Base-by-base conservation (phyloP, 2,329 filamentous ascomycete genomes). In the Tolypocladium guangdongense region DNA sequence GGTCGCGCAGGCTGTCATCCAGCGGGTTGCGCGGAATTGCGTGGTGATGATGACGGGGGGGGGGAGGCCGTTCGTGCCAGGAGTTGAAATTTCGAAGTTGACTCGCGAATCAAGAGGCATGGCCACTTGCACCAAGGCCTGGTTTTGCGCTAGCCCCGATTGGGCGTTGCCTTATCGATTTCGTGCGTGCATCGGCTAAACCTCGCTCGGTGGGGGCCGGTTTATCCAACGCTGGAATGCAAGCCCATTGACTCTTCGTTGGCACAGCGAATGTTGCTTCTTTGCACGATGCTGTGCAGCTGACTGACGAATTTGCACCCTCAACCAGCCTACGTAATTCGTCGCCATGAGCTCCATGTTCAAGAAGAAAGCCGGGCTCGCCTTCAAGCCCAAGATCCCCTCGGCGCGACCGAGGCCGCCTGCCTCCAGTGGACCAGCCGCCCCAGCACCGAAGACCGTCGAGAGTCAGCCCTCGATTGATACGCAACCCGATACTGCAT, bases 381-480 rank as follows among this genome's bases (percentile, higher is more conserved):
- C 75, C 71, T 88, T 90, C 72, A 87, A 87, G 66, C 86, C 86
- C 46, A 89, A 87, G 71, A 80, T 80, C 58, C 81, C 80, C 35
- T 66, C 71, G 36, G 74, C 76, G 58, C 80, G 83, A 63, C 75
- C 78, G 55, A 72, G 76, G 54, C 64, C 66, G 54, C 64, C 66
- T 56, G 73, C 74, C 58, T 70, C 72, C 53, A 66, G 72, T 55
- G 62, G 65, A 54, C 64, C 69, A 54, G 52, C 58, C 36, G 46
- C 51, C 10, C 18, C 56, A 27, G 49, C 54, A 36, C 49, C 53
- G 27, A 56, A 53, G 46, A 35, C 41, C 8, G 36, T 47, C 45
- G 53, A 54, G 24, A 49, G 27, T n/a, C 52, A 54, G 20, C 33
- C 49, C 22, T 30, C 33, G 24, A 46, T 53, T 33, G 48, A 55